Evolutionary conservation across 2,329 filamentous ascomycete species (phyloP).

Genomic region (Diaporthe citriasiana): DNA sequence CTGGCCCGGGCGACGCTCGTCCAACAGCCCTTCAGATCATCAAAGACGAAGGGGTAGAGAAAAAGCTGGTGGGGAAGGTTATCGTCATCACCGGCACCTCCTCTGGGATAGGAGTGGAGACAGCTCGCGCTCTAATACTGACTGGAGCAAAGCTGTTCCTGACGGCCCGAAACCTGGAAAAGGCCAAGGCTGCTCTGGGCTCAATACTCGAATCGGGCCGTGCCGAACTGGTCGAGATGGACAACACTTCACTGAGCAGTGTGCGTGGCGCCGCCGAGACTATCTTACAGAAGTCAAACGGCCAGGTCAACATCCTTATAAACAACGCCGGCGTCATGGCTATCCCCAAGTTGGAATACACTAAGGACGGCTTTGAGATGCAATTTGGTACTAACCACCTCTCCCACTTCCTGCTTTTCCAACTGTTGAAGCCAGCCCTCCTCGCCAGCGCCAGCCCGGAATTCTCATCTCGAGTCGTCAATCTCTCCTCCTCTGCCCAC

Average conservation of each 20-base stretch:
- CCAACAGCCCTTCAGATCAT: conserved; percentile 15
- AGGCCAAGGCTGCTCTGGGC: neutral
- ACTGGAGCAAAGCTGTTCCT: neutral
- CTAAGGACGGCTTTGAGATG: conserved; percentile 63
- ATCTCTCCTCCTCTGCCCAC: conserved; percentile 59
- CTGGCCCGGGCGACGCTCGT: conserved; percentile 4
- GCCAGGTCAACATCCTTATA: conserved; percentile 48
- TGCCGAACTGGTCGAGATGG: conserved; percentile 2
- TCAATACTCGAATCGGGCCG: neutral
- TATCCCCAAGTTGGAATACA: conserved; percentile 44
- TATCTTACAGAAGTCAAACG: neutral
- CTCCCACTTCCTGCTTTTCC: conserved; percentile 67
- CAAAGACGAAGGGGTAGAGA: neutral
- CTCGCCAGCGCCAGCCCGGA: conserved; percentile 55
- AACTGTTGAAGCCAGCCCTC: conserved; percentile 61
- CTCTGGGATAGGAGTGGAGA: neutral
- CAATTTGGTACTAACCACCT: conserved; percentile 70
- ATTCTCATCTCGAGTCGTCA: conserved; percentile 56
- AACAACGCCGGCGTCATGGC: conserved; percentile 62
- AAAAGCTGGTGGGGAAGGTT: neutral
- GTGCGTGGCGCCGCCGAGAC: neutral
- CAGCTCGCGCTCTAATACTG: neutral
- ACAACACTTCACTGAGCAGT: neutral
- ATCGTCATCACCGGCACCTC: conserved; percentile 18
- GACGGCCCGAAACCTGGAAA: neutral